phyloP scores from a whole-genome alignment of 805 yeast species.

The Hanseniaspora valbyensis region DNA sequence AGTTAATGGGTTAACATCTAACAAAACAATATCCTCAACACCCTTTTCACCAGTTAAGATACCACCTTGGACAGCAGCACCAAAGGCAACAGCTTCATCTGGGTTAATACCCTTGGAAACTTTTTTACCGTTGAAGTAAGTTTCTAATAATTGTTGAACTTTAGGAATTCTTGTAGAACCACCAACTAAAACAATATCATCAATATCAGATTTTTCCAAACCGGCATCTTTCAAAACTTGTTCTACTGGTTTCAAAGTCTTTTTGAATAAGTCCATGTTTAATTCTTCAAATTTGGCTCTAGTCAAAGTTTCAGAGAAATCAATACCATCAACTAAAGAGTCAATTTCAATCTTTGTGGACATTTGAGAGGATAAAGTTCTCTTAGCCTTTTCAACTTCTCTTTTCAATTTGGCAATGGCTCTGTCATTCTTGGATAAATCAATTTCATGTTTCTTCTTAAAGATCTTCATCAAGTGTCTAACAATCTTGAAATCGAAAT shows the following conservation, averaged over 20 bases:
- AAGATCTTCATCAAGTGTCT: constrained; percentile 76
- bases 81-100: constrained; percentile 98
- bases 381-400: constrained; percentile 96
- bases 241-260: constrained; percentile 91
- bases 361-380: constrained; percentile 89
- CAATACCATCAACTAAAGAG: constrained; percentile 87
- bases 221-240: constrained; percentile 91
- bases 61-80: constrained; percentile 99
- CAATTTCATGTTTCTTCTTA: constrained; percentile 86
- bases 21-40: constrained; percentile 75
- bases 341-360: constrained; percentile 94
- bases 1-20: constrained; percentile 90
- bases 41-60: constrained; percentile 92
- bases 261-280: constrained; percentile 84
- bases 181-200: constrained; percentile 95
- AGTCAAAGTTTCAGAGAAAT: constrained; percentile 86
- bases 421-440: constrained; percentile 67
- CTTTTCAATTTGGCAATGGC: constrained; percentile 90
- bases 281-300: constrained; percentile 98
- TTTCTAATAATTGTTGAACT: constrained; percentile 85
- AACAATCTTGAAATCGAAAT: constrained; percentile 80
- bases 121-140: constrained; percentile 86
- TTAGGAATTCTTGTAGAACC: constrained; percentile 99
- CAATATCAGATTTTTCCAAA: constrained; percentile 72
- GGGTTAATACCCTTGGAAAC: constrained; percentile 97